Evolutionary conservation across 1,139 yeast genomes (phyloP).

Genomic region (Citeromyces hawaiiensis): DNA sequence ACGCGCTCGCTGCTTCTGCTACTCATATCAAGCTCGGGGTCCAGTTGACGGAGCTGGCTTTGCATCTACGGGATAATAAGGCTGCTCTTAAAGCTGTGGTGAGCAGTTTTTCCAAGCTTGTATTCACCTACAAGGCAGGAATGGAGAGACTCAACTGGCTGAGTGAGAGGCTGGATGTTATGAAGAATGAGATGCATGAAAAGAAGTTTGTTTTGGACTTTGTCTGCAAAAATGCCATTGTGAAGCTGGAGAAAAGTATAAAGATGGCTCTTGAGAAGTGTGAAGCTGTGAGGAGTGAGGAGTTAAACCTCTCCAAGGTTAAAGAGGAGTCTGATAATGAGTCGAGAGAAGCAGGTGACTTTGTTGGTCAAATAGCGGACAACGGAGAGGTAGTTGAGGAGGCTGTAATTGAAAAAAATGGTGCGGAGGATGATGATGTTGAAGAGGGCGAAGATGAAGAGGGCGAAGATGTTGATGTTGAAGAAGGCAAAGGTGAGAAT

Average conservation of each 20-base stretch:
- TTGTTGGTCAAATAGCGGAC: no score
- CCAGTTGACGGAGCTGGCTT: slow-evolving; percentile 33
- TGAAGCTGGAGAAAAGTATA: slow-evolving; percentile 3
- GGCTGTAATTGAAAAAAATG: no score
- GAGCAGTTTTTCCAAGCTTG: slow-evolving; percentile 35
- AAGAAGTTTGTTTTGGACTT: slow-evolving; percentile 2
- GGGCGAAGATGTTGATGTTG: no score
- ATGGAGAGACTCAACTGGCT: slow-evolving; percentile 14
- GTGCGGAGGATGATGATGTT: no score
- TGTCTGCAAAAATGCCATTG: slow-evolving; percentile 4
- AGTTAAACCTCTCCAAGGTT: neutral
- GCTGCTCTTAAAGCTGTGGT: slow-evolving; percentile 43
- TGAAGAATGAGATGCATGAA: slow-evolving; percentile 2
- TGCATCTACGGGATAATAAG: slow-evolving; percentile 36
- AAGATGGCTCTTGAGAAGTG: slow-evolving; percentile 2
- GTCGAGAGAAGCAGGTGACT: no score
- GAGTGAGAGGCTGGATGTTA: slow-evolving; percentile 2
- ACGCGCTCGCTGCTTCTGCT: slow-evolving; percentile 24
- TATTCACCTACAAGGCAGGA: slow-evolving; percentile 19
- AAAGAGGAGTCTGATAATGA: slow-evolving; percentile 2
- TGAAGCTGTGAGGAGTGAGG: slow-evolving; percentile 1
- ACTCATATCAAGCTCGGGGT: slow-evolving; percentile 48
- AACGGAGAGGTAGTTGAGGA: no score
- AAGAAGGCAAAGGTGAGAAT: slow-evolving; percentile 5
- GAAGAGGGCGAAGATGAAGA: slow-evolving; percentile 5